phyloP scores from a whole-genome alignment of 768 basidiomycete genomes.

The Trametes elegans region DNA sequence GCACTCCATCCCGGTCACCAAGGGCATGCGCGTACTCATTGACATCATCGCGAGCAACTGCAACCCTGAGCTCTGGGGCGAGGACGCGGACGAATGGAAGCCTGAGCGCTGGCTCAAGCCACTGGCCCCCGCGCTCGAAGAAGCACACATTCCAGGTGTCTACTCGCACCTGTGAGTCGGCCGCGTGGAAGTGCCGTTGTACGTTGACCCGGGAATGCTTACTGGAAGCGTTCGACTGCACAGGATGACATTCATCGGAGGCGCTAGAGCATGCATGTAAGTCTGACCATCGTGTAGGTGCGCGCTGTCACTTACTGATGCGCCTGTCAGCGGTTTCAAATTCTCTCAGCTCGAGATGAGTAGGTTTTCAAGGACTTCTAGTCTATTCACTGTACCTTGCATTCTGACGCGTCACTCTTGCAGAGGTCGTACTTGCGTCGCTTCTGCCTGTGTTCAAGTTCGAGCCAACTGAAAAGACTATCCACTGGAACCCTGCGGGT shows the following conservation, averaged over 20 bases:
- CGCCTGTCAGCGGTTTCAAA: slow-evolving; percentile 17
- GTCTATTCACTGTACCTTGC: not conserved
- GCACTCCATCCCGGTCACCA: slow-evolving; percentile 37
- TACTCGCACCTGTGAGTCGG: slow-evolving; percentile 11
- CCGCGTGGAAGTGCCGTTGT: no score
- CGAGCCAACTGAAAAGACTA: slow-evolving; percentile 1
- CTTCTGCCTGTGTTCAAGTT: slow-evolving; percentile 9
- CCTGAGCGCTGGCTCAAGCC: slow-evolving; percentile 21
- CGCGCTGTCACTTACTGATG: not conserved
- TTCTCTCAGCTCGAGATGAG: slow-evolving; percentile 25
- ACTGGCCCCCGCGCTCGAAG: not conserved
- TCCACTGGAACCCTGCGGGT: slow-evolving; percentile 10
- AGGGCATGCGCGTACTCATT: slow-evolving; percentile 36
- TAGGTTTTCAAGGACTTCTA: not conserved
- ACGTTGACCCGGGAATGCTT: not conserved
- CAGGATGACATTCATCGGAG: slow-evolving; percentile 15
- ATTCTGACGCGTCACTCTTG: not conserved
- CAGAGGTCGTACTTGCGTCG: slow-evolving; percentile 10
- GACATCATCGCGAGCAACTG: slow-evolving; percentile 44
- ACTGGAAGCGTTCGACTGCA: not conserved
- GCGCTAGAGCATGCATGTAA: slow-evolving; percentile 10
- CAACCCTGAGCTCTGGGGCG: slow-evolving; percentile 34
- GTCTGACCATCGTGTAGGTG: not conserved
- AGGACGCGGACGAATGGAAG: slow-evolving; percentile 35
- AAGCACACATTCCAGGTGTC: slow-evolving; percentile 12